phyloP scores from a whole-genome alignment of 768 basidiomycete species.

The Lenzites betulinus region DNA sequence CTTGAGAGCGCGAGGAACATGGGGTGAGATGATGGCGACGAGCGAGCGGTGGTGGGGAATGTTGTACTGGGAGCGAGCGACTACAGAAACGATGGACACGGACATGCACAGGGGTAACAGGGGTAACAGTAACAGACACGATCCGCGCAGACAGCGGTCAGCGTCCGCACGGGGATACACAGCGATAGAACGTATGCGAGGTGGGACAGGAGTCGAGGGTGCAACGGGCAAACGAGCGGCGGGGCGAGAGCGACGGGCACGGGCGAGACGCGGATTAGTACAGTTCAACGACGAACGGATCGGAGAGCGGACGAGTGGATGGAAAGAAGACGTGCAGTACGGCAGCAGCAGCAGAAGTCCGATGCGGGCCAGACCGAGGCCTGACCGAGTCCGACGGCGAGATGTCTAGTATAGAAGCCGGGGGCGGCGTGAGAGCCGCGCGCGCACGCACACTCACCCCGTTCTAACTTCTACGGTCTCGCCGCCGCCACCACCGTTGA shows the following conservation, averaged over 20 bases:
- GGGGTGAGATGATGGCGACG: constrained; percentile 5
- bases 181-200: not conserved
- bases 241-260: not conserved
- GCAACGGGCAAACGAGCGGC: not conserved
- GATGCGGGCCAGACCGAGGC: no score
- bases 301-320: not conserved
- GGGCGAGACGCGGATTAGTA: constrained; percentile 2
- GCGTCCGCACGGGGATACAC: not conserved
- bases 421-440: not conserved
- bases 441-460: not conserved
- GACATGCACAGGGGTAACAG: no score
- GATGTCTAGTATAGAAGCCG: not conserved
- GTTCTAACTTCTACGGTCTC: no score
- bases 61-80: not conserved
- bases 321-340: not conserved
- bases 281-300: not conserved
- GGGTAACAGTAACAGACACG: no score
- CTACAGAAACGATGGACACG: no score
- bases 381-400: not conserved
- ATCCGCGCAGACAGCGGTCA: no score
- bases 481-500: no score
- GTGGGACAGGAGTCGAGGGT: not conserved
- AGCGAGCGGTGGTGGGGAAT: not conserved
- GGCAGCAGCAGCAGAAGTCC: not conserved
- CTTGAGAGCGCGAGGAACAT: not conserved